Percentiles rank a stretch among this genome's conserved stretches.
These are phyloP conservation scores for Botrytis deweyae DNA, from an alignment of 2,329 filamentous ascomycete species.

Conservation along the genomic window DNA sequence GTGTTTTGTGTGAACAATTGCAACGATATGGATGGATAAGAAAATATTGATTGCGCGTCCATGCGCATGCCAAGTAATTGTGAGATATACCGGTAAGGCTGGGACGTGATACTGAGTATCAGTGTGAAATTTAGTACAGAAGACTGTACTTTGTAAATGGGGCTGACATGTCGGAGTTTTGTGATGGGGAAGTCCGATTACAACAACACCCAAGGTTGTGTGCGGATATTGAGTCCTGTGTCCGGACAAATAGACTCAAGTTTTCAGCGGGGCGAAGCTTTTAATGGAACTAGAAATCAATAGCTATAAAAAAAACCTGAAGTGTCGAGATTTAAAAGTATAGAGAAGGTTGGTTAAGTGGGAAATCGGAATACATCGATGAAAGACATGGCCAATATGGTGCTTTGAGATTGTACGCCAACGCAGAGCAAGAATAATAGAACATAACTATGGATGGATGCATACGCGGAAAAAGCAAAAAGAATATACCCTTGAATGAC, in stretches of 20 bases:
- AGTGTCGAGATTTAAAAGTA: neutral
- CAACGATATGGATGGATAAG: neutral
- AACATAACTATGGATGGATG: neutral
- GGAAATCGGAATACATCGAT: neutral
- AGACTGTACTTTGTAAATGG: neutral
- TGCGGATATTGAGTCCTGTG: neutral
- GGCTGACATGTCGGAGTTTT: neutral
- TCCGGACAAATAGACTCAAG: neutral
- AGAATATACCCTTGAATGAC: neutral
- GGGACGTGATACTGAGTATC: neutral
- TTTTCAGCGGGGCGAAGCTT: neutral
- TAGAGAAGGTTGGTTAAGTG: neutral
- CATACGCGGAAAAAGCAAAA: neutral
- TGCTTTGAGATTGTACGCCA: neutral
- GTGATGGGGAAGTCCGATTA: conserved; percentile 19
- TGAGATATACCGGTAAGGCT: neutral
- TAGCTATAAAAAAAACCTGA: neutral
- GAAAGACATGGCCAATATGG: neutral
- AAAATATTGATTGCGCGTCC: conserved; percentile 20
- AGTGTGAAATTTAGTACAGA: neutral
- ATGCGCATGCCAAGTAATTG: neutral
- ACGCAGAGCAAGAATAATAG: neutral
- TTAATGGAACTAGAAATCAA: neutral
- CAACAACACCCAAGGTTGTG: neutral
- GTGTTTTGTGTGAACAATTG: neutral